These are phyloP conservation scores for Zanthoxylum bungeanum DNA, from an alignment of 345 rosid genomes.

Conservation along the genomic window DNA sequence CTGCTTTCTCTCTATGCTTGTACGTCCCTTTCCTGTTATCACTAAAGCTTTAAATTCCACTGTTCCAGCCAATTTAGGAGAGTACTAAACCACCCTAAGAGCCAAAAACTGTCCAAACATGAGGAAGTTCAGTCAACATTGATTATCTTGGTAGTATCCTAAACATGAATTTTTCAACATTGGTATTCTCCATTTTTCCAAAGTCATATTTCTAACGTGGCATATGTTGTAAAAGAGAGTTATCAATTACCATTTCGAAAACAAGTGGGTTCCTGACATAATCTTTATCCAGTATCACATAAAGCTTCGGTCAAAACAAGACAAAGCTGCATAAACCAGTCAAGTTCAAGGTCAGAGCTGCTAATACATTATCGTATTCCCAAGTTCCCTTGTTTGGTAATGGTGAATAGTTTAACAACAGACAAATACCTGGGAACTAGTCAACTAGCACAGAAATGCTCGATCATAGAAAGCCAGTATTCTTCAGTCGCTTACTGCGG, in stretches of 20 bases:
- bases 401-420: neutral
- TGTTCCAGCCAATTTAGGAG: neutral
- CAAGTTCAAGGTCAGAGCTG: neutral
- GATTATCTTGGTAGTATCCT: neutral
- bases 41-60: neutral
- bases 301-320: neutral
- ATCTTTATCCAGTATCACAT: neutral
- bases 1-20: neutral
- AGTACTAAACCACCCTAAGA: neutral
- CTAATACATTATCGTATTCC: neutral
- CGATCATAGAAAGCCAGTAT: neutral
- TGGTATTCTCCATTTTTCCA: neutral
- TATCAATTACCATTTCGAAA: neutral
- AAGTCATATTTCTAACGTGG: neutral
- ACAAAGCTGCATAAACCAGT: neutral
- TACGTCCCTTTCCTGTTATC: neutral
- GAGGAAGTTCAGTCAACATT: neutral
- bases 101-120: neutral
- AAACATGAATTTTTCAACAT: neutral
- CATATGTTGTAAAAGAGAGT: neutral
- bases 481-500: neutral
- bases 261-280: neutral
- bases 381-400: neutral
- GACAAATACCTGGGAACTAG: neutral
- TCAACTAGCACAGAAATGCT: neutral